Conservation (phyloP, 1,139 yeast genomes). For the Lipomyces yarrowii region DNA sequence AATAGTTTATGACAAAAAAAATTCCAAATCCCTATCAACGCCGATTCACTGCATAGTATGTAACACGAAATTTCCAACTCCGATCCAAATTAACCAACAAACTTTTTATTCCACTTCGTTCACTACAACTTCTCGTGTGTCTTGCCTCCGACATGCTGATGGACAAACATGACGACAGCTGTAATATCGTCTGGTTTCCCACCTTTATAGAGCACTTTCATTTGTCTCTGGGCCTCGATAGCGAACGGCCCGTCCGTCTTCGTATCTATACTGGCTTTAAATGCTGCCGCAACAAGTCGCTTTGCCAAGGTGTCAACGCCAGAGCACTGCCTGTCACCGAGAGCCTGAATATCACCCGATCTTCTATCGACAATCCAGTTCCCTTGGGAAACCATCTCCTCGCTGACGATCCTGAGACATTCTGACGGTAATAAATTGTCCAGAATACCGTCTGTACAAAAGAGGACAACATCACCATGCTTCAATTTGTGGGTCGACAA, state of each 20-base stretch:
- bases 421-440: slow-evolving; percentile 81
- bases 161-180: slow-evolving; percentile 60
- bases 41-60: neutral
- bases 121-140: neutral
- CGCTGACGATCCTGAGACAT: slow-evolving; percentile 53
- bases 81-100: neutral
- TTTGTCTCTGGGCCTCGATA: slow-evolving; percentile 61
- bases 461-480: slow-evolving; percentile 72
- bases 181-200: slow-evolving; percentile 94
- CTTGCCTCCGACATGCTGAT: slow-evolving; percentile 14
- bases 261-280: slow-evolving; percentile 68
- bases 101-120: neutral
- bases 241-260: slow-evolving; percentile 84
- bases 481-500: slow-evolving; percentile 48
- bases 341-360: slow-evolving; percentile 27
- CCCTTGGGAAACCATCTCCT: slow-evolving; percentile 36
- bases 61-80: neutral
- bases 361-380: slow-evolving; percentile 31
- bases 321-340: slow-evolving; percentile 19
- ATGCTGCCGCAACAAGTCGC: slow-evolving; percentile 69
- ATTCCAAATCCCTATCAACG: neutral
- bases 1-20: neutral
- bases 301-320: slow-evolving; percentile 51
- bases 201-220: slow-evolving; percentile 73
- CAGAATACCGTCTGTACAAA: slow-evolving; percentile 92